These are phyloP conservation scores for Pyrenopolyporus hunteri DNA, from an alignment of 495 filamentous ascomycete genomes.

Conservation along the genomic window DNA sequence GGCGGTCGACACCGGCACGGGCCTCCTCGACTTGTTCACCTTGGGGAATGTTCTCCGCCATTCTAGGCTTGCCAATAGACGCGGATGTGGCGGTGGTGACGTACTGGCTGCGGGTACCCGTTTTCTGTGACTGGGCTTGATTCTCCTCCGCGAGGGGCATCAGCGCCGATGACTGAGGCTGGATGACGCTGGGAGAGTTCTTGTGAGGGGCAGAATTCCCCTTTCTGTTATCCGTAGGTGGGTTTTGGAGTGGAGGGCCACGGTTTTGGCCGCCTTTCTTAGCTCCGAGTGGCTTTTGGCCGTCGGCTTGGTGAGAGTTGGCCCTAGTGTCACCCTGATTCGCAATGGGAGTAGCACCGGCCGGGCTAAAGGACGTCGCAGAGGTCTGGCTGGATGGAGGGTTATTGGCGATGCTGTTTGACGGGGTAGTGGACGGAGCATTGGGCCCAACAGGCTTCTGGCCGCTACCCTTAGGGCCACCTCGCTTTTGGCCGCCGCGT, in stretches of 20 bases:
- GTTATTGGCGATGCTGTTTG: slow-evolving; percentile 9
- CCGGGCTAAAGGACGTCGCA: slow-evolving; percentile 12
- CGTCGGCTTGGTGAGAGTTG: slow-evolving; percentile 7
- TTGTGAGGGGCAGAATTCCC: slow-evolving; percentile 27
- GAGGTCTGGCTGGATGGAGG: slow-evolving; percentile 1
- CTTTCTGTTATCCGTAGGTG: slow-evolving; percentile 8
- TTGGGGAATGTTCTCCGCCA: slow-evolving; percentile 3
- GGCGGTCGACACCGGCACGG: slow-evolving; percentile 6
- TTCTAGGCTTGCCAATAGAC: slow-evolving; percentile 5
- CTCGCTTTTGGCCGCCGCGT: slow-evolving; percentile 35
- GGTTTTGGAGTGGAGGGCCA: background rate
- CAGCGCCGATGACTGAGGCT: slow-evolving; percentile 12
- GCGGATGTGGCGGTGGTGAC: slow-evolving; percentile 8
- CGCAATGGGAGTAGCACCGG: slow-evolving; percentile 26
- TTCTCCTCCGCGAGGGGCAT: slow-evolving; percentile 27
- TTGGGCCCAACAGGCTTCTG: background rate
- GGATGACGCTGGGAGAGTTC: background rate
- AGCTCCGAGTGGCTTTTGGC: slow-evolving; percentile 18
- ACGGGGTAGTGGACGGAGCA: slow-evolving; percentile 6
- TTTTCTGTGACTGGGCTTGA: slow-evolving; percentile 23
- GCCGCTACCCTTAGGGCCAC: slow-evolving; percentile 21
- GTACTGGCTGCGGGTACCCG: slow-evolving; percentile 40
- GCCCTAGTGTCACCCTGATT: slow-evolving; percentile 22
- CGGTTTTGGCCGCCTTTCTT: background rate
- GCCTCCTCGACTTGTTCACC: slow-evolving; percentile 7